These are phyloP conservation scores for Pilobolus umbonatus DNA, from an alignment of 192 early-diverging fungal genomes.

Conservation along the genomic window DNA sequence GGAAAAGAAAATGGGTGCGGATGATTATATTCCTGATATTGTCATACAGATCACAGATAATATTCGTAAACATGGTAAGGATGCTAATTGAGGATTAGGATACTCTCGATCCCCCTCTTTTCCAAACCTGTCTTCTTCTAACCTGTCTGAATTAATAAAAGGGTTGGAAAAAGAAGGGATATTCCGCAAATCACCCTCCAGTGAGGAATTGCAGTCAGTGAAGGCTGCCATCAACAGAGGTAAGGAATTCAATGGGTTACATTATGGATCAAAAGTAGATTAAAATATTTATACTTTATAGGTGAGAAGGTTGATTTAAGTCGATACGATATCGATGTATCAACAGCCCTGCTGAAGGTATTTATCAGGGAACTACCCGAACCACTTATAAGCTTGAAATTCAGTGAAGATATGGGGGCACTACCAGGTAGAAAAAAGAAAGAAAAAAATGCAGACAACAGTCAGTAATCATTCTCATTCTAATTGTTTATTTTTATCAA, in stretches of 20 bases:
- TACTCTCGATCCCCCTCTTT: too few species aligned
- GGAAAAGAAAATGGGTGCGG: slow-evolving; percentile 7
- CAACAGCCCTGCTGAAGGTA: slow-evolving; percentile 77
- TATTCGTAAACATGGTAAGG: slow-evolving; percentile 56
- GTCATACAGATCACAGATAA: slow-evolving; percentile 69
- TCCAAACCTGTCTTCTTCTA: background rate
- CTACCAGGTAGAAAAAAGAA: slow-evolving; percentile 19
- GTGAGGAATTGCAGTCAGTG: slow-evolving; percentile 60
- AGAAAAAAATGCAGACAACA: too few species aligned
- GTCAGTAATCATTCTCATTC: too few species aligned
- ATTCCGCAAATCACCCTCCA: slow-evolving; percentile 81
- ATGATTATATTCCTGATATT: slow-evolving; percentile 66
- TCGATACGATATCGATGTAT: slow-evolving; percentile 72
- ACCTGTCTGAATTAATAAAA: slow-evolving; percentile 9
- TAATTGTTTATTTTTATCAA: background rate
- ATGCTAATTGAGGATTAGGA: too few species aligned
- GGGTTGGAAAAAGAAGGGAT: slow-evolving; percentile 78
- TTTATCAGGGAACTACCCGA: slow-evolving; percentile 80
- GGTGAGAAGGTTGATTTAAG: slow-evolving; percentile 54
- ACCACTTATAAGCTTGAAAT: slow-evolving; percentile 60
- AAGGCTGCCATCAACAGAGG: slow-evolving; percentile 54
- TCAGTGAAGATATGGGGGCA: slow-evolving; percentile 51
- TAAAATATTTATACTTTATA: slow-evolving; percentile 3
- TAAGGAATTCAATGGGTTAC: slow-evolving; percentile 7
- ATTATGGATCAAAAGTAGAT: background rate